Conservation (phyloP, 352 stramenopile species). For the Phytophthora quininea region DNA sequence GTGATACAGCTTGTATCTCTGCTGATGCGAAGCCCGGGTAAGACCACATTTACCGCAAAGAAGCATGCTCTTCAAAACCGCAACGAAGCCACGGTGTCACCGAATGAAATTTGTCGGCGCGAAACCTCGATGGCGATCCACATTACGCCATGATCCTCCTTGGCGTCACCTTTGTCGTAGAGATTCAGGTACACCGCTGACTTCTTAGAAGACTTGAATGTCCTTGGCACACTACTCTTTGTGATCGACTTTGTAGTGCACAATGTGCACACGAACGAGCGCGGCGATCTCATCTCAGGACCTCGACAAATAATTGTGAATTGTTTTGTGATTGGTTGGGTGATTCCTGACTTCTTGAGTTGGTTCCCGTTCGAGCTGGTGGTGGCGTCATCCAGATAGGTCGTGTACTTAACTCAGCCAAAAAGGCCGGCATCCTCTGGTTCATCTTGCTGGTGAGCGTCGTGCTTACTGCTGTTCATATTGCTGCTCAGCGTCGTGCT, state of each 20-base stretch:
- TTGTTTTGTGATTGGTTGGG: slow-evolving; percentile 63
- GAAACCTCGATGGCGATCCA: slow-evolving; percentile 41
- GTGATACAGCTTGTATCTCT: no score
- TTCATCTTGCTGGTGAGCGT: no score
- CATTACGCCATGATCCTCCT: slow-evolving; percentile 59
- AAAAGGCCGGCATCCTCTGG: slow-evolving; percentile 71
- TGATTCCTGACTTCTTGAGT: slow-evolving; percentile 65
- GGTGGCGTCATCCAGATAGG: slow-evolving; percentile 32
- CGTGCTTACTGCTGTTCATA: no score
- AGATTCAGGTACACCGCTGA: slow-evolving; percentile 45
- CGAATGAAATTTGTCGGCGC: slow-evolving; percentile 46
- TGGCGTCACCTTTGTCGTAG: slow-evolving; percentile 52
- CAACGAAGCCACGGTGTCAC: slow-evolving; percentile 26
- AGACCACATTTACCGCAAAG: neutral
- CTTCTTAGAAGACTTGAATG: slow-evolving; percentile 40
- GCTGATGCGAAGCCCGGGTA: neutral
- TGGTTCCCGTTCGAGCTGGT: slow-evolving; percentile 74
- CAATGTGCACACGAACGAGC: slow-evolving; percentile 55
- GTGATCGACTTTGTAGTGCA: slow-evolving; percentile 63
- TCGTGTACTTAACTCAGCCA: slow-evolving; percentile 60
- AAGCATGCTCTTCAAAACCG: slow-evolving; percentile 32
- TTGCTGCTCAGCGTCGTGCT: slow-evolving; percentile 59
- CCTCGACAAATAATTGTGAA: slow-evolving; percentile 43
- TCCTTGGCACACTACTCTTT: slow-evolving; percentile 50
- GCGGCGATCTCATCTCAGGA: slow-evolving; percentile 57